Percentiles rank a stretch among this genome's conserved stretches.
These are phyloP conservation scores for Fennellomyces sp. DNA, from an alignment of 371 early-diverging fungal species.

Conservation along the genomic window DNA sequence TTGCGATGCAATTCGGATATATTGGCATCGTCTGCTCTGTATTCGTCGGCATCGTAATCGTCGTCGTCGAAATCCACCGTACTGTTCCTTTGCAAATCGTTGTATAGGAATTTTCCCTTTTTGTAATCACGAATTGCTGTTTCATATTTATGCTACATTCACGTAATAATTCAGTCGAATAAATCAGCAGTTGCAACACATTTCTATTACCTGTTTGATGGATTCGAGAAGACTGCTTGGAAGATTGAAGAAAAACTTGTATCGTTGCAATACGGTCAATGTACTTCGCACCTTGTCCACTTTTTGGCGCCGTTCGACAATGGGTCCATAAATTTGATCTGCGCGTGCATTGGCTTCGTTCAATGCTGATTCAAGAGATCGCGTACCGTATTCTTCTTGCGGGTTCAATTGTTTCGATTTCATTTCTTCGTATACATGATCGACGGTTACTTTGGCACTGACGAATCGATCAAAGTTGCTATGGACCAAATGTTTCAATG, in stretches of 20 bases:
- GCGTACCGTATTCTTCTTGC: conserved; percentile 82
- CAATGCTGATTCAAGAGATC: conserved; percentile 29
- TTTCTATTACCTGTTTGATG: conserved; percentile 65
- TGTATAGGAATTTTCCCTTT: conserved; percentile 80
- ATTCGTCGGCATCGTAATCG: conserved; percentile 19
- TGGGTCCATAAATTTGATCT: conserved; percentile 84
- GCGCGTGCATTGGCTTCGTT: conserved; percentile 68
- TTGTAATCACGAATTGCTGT: conserved; percentile 94
- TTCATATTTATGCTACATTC: conserved; percentile 82
- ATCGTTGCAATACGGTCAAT: conserved; percentile 86
- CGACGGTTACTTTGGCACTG: conserved; percentile 92
- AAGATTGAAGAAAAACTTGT: conserved; percentile 93
- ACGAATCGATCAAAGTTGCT: conserved; percentile 96
- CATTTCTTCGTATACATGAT: conserved; percentile 93
- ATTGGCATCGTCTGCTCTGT: conserved; percentile 22
- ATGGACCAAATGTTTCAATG: conserved; percentile 87
- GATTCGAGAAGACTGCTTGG: conserved; percentile 85
- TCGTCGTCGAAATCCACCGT: conserved; percentile 27
- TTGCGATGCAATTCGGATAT: conserved; percentile 68
- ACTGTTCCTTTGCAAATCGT: conserved; percentile 38
- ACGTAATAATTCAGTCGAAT: neutral
- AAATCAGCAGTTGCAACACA: neutral
- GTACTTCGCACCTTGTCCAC: conserved; percentile 92
- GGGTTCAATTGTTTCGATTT: conserved; percentile 79
- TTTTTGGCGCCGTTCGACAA: conserved; percentile 82